These are phyloP conservation scores for Chaetomium sp. DNA, from an alignment of 2,329 filamentous ascomycete genomes.

Conservation along the genomic window DNA sequence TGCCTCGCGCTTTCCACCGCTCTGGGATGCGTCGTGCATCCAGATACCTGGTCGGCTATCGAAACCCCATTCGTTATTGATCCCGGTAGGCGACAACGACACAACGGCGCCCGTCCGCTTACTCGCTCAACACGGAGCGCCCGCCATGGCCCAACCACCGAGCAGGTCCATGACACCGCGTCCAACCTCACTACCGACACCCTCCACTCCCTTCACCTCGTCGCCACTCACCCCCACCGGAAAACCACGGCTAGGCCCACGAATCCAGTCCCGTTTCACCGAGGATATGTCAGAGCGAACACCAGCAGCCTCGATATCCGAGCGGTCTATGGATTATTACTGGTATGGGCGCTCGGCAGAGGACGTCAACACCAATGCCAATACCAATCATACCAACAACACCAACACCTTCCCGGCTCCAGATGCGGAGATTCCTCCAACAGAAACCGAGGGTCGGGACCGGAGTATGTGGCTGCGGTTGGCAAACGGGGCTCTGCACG, in stretches of 20 bases:
- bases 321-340: slow-evolving; percentile 26
- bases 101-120: not conserved
- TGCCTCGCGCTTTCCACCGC: not conserved
- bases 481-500: slow-evolving; percentile 29
- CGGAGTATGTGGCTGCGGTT: slow-evolving; percentile 21
- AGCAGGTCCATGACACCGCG: not conserved
- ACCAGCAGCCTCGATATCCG: slow-evolving; percentile 36
- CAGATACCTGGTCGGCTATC: not conserved
- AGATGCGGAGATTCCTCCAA: not conserved
- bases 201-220: slow-evolving; percentile 13
- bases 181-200: not conserved
- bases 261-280: slow-evolving; percentile 35
- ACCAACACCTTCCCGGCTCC: not conserved
- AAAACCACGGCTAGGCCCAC: slow-evolving; percentile 20
- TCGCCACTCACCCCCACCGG: slow-evolving; percentile 7
- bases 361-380: slow-evolving; percentile 15
- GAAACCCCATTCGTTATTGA: not conserved
- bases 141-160: slow-evolving; percentile 16
- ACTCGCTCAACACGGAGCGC: not conserved
- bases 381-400: slow-evolving; percentile 14
- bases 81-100: not conserved
- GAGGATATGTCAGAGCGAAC: slow-evolving; percentile 38
- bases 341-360: slow-evolving; percentile 20
- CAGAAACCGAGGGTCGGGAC: not conserved
- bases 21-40: slow-evolving; percentile 6